phyloP scores from a whole-genome alignment of 2,329 filamentous ascomycete species.

The Spiromastix sp. region DNA sequence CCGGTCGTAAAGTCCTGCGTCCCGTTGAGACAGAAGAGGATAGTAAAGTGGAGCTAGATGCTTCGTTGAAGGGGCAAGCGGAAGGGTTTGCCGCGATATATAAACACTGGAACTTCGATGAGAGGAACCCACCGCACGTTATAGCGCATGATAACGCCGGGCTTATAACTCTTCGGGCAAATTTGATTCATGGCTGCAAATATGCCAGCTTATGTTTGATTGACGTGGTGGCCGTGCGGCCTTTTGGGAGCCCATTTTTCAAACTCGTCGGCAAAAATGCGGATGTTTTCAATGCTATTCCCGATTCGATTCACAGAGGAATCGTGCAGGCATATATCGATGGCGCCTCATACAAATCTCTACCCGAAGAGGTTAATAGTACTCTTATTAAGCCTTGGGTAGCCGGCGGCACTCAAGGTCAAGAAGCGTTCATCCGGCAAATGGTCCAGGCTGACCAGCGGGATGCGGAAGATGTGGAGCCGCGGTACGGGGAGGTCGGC shows the following conservation, averaged over 20 bases:
- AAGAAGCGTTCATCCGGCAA: constrained; percentile 31
- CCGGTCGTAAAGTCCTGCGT: constrained; percentile 15
- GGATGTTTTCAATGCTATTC: constrained; percentile 25
- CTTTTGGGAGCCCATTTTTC: constrained; percentile 36
- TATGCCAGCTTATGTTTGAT: constrained; percentile 33
- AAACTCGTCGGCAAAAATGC: constrained; percentile 29
- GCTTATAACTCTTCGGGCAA: constrained; percentile 29
- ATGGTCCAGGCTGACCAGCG: constrained; percentile 28
- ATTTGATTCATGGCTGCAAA: constrained; percentile 26
- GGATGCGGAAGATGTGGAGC: constrained; percentile 26
- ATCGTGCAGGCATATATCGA: constrained; percentile 32
- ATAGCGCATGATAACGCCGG: constrained; percentile 39
- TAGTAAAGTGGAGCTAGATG: constrained; percentile 23
- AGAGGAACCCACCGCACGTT: constrained; percentile 23
- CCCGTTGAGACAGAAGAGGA: constrained; percentile 4
- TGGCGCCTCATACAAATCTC: constrained; percentile 24
- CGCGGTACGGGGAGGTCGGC: constrained; percentile 27
- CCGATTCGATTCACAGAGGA: constrained; percentile 25
- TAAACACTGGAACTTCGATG: constrained; percentile 20
- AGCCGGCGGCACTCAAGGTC: constrained; percentile 13
- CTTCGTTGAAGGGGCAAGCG: constrained; percentile 29
- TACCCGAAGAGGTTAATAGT: constrained; percentile 25
- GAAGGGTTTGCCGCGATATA: constrained; percentile 30
- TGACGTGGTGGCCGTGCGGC: constrained; percentile 34
- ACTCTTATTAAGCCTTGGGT: constrained; percentile 29